Evolutionary conservation across 345 rosid genomes (phyloP), one percentile per base, ranked within the genome.

Genomic region (Citrus hindsii): DNA sequence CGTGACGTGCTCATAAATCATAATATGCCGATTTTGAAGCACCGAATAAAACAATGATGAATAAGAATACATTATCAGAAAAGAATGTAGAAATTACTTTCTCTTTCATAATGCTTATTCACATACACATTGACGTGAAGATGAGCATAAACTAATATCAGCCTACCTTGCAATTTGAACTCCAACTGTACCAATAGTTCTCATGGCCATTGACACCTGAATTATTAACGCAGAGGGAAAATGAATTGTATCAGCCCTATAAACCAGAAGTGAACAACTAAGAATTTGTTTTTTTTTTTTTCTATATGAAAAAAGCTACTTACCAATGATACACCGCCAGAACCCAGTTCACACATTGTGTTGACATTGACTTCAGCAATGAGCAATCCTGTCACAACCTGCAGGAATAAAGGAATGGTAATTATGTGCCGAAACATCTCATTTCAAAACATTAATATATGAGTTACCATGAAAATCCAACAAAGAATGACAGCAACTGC

Each of bases 241-340:
- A 79, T 46, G 51, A 25, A 65, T 19, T 4, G 24, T 35, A 30
- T 40, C 9, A 35, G 46, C 42, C 12, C 38, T 21, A 32, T 32
- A 42, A n/a, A 59, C 48, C 24, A n/a, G 16, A 12, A 3, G 51
- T 3, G 4, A 42, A 12, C 51, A 42, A 42, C 16, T 42, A 0
- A 2, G 51, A 42, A 42, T 42, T 12, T 42, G 48, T 30, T 30
- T 30, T 30, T 32, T 30, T 30, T 30, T 13, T 42, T 42, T 42
- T 42, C 51, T 42, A 42, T 42, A 8, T 42, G 51, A 3, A 12
- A 42, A 42, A 12, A 12, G 12, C 3, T 48, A 64, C 3, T 82
- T 90, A 95, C 98, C 83, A 95, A 84, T 25, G 98, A 93, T 42
- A 93, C 96, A 46, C 98, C 95, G 21, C 98, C 98, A 22, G 98